Conservation (phyloP, 108 stramenopile species). For the Aurantiochytrium sp. region DNA sequence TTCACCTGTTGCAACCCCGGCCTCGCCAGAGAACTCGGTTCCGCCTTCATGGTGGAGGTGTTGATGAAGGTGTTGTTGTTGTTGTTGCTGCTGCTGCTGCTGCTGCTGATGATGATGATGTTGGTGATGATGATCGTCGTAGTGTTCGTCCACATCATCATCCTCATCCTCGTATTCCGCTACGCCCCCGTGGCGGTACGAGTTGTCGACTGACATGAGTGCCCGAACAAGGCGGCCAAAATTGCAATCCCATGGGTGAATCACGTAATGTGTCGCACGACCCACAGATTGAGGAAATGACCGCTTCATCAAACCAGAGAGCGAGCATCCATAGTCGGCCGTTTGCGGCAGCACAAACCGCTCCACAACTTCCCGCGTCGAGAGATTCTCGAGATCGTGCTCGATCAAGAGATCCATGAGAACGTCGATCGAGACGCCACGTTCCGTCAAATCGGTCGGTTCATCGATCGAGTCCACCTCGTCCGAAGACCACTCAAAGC, state of each 20-base stretch:
- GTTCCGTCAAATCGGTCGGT: neutral
- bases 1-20: neutral
- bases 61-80: neutral
- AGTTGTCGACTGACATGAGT: neutral
- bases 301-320: neutral
- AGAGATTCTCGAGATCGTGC: neutral
- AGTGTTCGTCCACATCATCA: no score
- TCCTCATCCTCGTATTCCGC: neutral
- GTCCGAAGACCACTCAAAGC: conserved; percentile 13
- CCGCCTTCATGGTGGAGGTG: neutral
- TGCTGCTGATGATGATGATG: no score
- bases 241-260: conserved; percentile 7
- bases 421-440: neutral
- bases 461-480: conserved; percentile 12
- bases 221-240: neutral
- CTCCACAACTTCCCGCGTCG: neutral
- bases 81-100: neutral
- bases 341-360: neutral
- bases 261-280: neutral
- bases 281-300: neutral
- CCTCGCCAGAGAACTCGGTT: neutral
- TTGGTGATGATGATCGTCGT: no score
- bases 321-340: neutral
- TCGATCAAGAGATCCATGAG: neutral
- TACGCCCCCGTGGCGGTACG: neutral